Evolutionary conservation across 1,284 basidiomycete species (phyloP).

Genomic region (Moesziomyces antarcticus): DNA sequence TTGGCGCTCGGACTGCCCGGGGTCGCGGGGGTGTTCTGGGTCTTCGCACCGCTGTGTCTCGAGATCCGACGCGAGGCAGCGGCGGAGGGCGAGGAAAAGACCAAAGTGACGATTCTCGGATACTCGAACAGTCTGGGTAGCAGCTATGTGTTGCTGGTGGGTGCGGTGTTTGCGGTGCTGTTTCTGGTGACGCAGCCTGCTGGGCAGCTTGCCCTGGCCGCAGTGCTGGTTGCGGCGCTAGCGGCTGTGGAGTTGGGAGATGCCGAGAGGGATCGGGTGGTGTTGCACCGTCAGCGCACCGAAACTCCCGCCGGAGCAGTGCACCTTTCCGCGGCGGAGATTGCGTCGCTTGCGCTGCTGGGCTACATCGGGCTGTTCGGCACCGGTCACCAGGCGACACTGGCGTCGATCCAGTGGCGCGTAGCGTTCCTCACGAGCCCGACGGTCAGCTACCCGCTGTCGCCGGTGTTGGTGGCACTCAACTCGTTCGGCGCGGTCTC

Average conservation of each 20-base stretch:
- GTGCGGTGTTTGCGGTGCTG: constrained; percentile 74
- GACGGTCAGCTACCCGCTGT: constrained; percentile 78
- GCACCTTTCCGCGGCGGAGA: constrained; percentile 36
- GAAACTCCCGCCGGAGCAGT: not conserved
- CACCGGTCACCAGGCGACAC: constrained; percentile 90
- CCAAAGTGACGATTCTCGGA: constrained; percentile 77
- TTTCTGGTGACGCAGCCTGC: constrained; percentile 81
- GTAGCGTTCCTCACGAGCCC: constrained; percentile 78
- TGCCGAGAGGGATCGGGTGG: constrained; percentile 48
- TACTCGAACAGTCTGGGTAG: constrained; percentile 91
- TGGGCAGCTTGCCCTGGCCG: constrained; percentile 80
- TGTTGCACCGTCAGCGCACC: constrained; percentile 27
- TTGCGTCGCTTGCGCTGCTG: constrained; percentile 40
- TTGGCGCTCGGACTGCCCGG: constrained; percentile 33
- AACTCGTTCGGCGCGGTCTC: constrained; percentile 83
- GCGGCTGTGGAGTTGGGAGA: constrained; percentile 57
- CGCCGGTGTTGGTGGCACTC: constrained; percentile 79
- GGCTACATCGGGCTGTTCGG: constrained; percentile 77
- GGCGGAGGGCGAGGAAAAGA: constrained; percentile 11
- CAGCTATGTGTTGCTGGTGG: constrained; percentile 84
- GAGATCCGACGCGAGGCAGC: constrained; percentile 48
- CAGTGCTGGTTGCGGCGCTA: constrained; percentile 73
- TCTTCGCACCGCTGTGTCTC: constrained; percentile 61
- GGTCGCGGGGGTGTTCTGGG: constrained; percentile 52
- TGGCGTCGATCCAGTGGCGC: constrained; percentile 96